Conservation (phyloP, 2,329 filamentous ascomycete species). For the Pseudogymnoascus sp. region DNA sequence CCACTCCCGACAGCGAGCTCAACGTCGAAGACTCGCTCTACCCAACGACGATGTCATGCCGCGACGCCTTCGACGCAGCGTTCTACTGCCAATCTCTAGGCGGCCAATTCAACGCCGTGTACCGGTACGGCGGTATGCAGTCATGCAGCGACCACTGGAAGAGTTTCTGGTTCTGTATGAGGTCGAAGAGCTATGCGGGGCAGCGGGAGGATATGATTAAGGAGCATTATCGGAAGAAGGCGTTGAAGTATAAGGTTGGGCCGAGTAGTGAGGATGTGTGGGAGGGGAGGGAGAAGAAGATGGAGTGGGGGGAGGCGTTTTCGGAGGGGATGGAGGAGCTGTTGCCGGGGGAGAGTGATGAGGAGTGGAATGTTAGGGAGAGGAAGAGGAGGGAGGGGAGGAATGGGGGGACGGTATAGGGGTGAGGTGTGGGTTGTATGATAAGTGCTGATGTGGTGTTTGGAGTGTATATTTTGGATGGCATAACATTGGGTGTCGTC, state of each 20-base stretch:
- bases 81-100: slow-evolving; percentile 91
- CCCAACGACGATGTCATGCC: slow-evolving; percentile 78
- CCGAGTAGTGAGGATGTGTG: slow-evolving; percentile 86
- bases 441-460: slow-evolving; percentile 5
- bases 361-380: slow-evolving; percentile 30
- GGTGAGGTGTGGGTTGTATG: not conserved
- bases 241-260: slow-evolving; percentile 58
- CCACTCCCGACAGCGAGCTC: slow-evolving; percentile 11
- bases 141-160: slow-evolving; percentile 79
- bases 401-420: slow-evolving; percentile 10
- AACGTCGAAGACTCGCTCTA: slow-evolving; percentile 60
- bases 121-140: slow-evolving; percentile 71
- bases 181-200: slow-evolving; percentile 54
- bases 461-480: not conserved
- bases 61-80: slow-evolving; percentile 80
- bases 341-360: slow-evolving; percentile 33
- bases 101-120: slow-evolving; percentile 85
- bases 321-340: slow-evolving; percentile 31
- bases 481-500: not conserved
- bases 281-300: slow-evolving; percentile 58
- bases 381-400: slow-evolving; percentile 18
- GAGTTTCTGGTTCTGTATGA: slow-evolving; percentile 98
- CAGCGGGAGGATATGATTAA: slow-evolving; percentile 44
- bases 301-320: slow-evolving; percentile 36
- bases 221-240: slow-evolving; percentile 31